phyloP scores from a whole-genome alignment of 352 stramenopile species.

The Phytophthora constricta region DNA sequence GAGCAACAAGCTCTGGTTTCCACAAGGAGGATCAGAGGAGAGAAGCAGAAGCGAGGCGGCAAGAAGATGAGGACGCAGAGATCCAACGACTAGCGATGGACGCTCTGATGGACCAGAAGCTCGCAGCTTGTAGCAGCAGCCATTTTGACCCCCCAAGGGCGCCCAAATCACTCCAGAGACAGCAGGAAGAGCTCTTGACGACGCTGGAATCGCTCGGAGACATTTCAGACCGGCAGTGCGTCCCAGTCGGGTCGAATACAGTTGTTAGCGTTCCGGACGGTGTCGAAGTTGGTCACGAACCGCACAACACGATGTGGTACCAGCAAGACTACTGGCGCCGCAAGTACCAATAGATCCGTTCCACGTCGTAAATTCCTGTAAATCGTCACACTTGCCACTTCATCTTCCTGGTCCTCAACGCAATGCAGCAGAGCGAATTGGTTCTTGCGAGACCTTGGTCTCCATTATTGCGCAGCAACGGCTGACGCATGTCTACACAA shows the following conservation, averaged over 20 bases:
- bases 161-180: constrained; percentile 14
- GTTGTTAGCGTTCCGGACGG: constrained; percentile 9
- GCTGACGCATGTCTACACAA: neutral
- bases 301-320: constrained; percentile 45
- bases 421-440: too few relatives aligned
- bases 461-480: neutral
- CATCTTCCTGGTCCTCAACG: too few relatives aligned
- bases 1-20: constrained; percentile 5
- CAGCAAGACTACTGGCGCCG: constrained; percentile 59
- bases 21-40: constrained; percentile 19
- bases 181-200: constrained; percentile 52
- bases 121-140: constrained; percentile 3
- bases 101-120: constrained; percentile 39
- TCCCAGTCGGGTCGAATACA: constrained; percentile 10
- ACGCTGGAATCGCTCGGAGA: constrained; percentile 43
- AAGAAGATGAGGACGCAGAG: constrained; percentile 29
- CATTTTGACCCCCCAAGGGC: neutral
- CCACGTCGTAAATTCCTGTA: neutral
- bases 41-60: constrained; percentile 6
- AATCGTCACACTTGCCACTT: constrained; percentile 19
- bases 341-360: constrained; percentile 46
- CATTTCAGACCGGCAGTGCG: constrained; percentile 11
- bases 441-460: too few relatives aligned
- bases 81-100: constrained; percentile 39
- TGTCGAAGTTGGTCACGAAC: constrained; percentile 8